These are phyloP conservation scores for Holtermannia corniformis DNA, from an alignment of 768 basidiomycete genomes.

Conservation along the genomic window DNA sequence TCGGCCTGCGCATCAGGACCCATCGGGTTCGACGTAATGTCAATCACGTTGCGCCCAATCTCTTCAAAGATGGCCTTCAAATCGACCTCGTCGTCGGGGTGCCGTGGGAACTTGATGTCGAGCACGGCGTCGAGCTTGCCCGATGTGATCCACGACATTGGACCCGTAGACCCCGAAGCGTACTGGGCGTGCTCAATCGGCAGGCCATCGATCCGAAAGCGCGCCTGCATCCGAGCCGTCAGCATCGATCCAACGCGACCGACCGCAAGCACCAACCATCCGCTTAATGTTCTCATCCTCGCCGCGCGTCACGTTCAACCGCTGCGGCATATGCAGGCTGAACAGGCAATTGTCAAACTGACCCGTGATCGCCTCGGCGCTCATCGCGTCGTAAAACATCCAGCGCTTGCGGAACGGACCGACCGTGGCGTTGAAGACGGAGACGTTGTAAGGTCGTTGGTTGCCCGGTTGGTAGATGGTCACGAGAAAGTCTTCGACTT, in stretches of 20 bases:
- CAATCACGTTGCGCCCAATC: conserved; percentile 73
- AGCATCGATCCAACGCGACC: conserved; percentile 9
- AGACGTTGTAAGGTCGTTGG: conserved; percentile 60
- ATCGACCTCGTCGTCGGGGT: conserved; percentile 57
- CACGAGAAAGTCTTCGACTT: conserved; percentile 83
- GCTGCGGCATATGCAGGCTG: conserved; percentile 78
- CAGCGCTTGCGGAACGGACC: conserved; percentile 77
- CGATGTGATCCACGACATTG: conserved; percentile 94
- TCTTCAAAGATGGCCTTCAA: conserved; percentile 79
- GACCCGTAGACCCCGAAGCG: conserved; percentile 66
- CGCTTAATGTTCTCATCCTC: conserved; percentile 81
- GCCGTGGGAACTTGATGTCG: conserved; percentile 92
- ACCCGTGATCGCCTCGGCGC: conserved; percentile 91
- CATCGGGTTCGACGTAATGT: conserved; percentile 29
- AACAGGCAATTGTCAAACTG: conserved; percentile 97
- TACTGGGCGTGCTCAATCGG: conserved; percentile 91
- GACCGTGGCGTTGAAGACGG: conserved; percentile 84
- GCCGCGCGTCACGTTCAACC: conserved; percentile 69
- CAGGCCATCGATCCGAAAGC: conserved; percentile 92
- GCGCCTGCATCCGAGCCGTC: conserved; percentile 51
- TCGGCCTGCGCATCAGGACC: conserved; percentile 13
- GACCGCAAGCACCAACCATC: conserved; percentile 55
- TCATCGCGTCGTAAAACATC: conserved; percentile 88
- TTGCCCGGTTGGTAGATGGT: conserved; percentile 89
- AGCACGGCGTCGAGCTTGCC: conserved; percentile 94